Conservation (phyloP, 352 stramenopile species). For the Globisporangium alternatum region DNA sequence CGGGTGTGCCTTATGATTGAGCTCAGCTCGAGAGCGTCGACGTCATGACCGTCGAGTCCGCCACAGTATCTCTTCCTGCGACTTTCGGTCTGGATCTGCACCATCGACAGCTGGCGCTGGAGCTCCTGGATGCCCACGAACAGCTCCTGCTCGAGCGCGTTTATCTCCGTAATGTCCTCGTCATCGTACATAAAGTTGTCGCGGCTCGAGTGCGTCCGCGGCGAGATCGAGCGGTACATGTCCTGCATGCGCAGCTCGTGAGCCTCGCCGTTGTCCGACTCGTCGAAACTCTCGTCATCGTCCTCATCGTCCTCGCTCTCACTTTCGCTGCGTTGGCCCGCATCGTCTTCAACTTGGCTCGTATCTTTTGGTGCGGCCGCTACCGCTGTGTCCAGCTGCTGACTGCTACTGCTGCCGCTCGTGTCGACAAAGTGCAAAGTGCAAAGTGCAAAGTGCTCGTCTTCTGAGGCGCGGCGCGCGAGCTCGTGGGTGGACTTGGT, state of each 20-base stretch:
- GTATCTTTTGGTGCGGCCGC: background rate
- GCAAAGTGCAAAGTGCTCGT: slow-evolving; percentile 16
- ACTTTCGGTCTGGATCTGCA: slow-evolving; percentile 80
- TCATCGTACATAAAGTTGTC: slow-evolving; percentile 45
- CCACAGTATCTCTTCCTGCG: slow-evolving; percentile 71
- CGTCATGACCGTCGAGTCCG: slow-evolving; percentile 22
- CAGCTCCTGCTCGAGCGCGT: slow-evolving; percentile 83
- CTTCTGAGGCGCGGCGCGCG: slow-evolving; percentile 7
- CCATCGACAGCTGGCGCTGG: slow-evolving; percentile 85
- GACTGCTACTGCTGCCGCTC: slow-evolving; percentile 1
- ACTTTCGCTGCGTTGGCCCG: background rate
- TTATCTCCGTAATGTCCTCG: slow-evolving; percentile 71
- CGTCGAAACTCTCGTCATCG: slow-evolving; percentile 20
- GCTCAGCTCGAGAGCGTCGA: background rate
- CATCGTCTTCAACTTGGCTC: slow-evolving; percentile 18
- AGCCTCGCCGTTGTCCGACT: slow-evolving; percentile 3
- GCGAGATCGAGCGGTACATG: slow-evolving; percentile 25
- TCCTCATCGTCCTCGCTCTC: slow-evolving; percentile 1
- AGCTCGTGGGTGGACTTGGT: background rate
- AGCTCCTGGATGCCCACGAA: slow-evolving; percentile 91
- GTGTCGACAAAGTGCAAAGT: slow-evolving; percentile 13
- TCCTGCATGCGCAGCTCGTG: slow-evolving; percentile 25
- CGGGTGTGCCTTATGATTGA: too few relatives aligned
- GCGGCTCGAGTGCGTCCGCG: slow-evolving; percentile 18
- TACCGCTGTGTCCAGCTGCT: background rate